These are phyloP conservation scores for Dicorynia guianensis DNA, from an alignment of 306 rosid genomes.

Conservation along the genomic window DNA sequence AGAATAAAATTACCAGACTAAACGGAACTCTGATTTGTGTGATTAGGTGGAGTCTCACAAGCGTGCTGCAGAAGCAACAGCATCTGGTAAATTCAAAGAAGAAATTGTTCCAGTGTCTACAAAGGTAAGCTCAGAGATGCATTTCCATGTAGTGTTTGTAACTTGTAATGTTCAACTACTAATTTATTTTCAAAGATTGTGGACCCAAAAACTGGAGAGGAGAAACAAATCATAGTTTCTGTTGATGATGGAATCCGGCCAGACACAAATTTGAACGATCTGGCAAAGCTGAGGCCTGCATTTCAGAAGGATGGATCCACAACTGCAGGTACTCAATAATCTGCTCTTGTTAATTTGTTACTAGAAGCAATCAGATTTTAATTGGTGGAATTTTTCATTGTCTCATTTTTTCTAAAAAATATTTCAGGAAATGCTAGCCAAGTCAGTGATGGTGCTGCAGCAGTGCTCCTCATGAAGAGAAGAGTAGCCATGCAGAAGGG, in stretches of 20 bases:
- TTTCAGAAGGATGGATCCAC: conserved; percentile 80
- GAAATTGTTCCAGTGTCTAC: conserved; percentile 87
- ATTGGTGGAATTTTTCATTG: background rate
- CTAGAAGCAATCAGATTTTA: background rate
- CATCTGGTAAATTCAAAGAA: conserved; percentile 87
- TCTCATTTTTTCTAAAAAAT: background rate
- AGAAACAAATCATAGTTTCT: conserved; percentile 66
- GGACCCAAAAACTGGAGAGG: conserved; percentile 85
- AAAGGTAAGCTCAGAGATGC: conserved; percentile 57
- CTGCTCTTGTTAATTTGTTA: conserved; percentile 26
- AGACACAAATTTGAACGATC: conserved; percentile 59
- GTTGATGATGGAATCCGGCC: conserved; percentile 90
- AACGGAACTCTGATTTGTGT: conserved; percentile 31
- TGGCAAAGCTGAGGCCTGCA: conserved; percentile 88
- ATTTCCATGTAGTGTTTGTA: conserved; percentile 13
- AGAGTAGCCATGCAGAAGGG: conserved; percentile 77
- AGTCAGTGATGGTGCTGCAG: conserved; percentile 94
- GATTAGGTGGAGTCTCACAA: conserved; percentile 83
- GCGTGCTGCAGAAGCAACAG: conserved; percentile 86
- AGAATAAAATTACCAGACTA: background rate
- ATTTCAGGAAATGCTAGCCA: conserved; percentile 91
- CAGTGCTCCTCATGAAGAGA: conserved; percentile 95
- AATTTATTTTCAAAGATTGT: conserved; percentile 59
- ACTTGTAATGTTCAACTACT: conserved; percentile 24
- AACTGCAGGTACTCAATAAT: conserved; percentile 70